phyloP scores from a whole-genome alignment of 257 asterid genomes.

The Orobanche coerulescens region DNA sequence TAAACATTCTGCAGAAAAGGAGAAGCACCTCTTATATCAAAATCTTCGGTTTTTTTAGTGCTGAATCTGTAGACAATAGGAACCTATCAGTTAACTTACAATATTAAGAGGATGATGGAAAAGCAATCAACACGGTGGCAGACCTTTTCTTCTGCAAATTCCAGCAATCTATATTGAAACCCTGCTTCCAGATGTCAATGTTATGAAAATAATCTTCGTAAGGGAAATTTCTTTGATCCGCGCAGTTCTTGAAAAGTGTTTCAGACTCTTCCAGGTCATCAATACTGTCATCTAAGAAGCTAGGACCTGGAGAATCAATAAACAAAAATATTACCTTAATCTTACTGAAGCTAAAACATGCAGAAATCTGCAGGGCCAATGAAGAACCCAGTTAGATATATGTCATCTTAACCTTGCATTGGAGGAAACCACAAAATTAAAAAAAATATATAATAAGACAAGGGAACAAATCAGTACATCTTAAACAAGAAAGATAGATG shows the following conservation, averaged over 20 bases:
- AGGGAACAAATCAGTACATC: not conserved
- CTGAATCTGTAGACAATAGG: conserved; percentile 34
- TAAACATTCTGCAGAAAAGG: conserved; percentile 3
- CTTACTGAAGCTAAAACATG: conserved; percentile 11
- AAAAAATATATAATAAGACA: not conserved
- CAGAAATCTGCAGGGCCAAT: conserved; percentile 11
- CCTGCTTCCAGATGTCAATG: conserved; percentile 31
- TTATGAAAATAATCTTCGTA: conserved; percentile 32
- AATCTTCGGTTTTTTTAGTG: conserved; percentile 24
- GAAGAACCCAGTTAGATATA: not conserved
- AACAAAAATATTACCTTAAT: conserved; percentile 13
- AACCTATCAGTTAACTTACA: not conserved
- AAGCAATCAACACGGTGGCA: not conserved
- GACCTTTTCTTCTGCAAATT: conserved; percentile 42
- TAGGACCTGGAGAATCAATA: conserved; percentile 29
- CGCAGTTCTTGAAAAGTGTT: conserved; percentile 28
- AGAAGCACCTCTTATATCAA: conserved; percentile 35
- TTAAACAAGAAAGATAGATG: conserved; percentile 9
- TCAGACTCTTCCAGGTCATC: conserved; percentile 34
- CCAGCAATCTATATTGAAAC: conserved; percentile 33
- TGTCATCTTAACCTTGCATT: not conserved
- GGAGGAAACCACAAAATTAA: not conserved
- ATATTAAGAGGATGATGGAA: conserved; percentile 11
- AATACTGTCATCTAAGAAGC: conserved; percentile 28
- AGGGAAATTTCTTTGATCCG: conserved; percentile 28